Evolutionary conservation across 176 grass and related monocot species (phyloP).

Genomic region (Leersia perrieri): DNA sequence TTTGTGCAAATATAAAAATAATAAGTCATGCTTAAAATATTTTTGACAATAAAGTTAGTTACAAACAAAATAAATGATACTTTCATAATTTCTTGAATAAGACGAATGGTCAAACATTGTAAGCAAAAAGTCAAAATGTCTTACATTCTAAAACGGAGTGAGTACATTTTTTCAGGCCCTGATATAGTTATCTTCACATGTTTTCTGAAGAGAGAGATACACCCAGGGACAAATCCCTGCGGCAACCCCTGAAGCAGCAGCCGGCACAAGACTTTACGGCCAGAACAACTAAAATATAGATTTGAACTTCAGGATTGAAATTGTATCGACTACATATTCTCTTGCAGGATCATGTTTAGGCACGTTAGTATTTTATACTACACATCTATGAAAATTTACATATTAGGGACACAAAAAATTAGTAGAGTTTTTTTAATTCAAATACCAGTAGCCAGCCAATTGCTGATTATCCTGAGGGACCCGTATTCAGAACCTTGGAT

Average conservation of each 20-base stretch:
- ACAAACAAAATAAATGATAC: no score
- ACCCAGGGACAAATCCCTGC: neutral
- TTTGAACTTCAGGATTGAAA: neutral
- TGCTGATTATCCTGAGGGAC: neutral
- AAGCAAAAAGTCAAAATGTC: no score
- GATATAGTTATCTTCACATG: neutral
- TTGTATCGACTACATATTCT: neutral
- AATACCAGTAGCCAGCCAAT: neutral
- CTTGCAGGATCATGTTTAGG: neutral
- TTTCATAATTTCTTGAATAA: no score
- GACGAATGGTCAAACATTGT: no score
- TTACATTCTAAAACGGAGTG: no score
- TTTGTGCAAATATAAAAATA: no score
- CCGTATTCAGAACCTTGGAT: neutral
- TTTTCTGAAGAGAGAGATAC: neutral
- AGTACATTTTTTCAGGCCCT: neutral
- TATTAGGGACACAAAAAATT: neutral
- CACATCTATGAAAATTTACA: neutral
- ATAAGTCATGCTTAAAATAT: no score
- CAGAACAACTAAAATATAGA: neutral
- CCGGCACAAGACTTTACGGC: neutral
- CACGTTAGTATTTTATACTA: neutral
- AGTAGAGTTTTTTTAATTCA: neutral
- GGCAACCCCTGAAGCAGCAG: neutral
- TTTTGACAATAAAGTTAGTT: no score